These are phyloP conservation scores for Auriscalpium microsporum DNA, from an alignment of 768 basidiomycete genomes.

Conservation along the genomic window DNA sequence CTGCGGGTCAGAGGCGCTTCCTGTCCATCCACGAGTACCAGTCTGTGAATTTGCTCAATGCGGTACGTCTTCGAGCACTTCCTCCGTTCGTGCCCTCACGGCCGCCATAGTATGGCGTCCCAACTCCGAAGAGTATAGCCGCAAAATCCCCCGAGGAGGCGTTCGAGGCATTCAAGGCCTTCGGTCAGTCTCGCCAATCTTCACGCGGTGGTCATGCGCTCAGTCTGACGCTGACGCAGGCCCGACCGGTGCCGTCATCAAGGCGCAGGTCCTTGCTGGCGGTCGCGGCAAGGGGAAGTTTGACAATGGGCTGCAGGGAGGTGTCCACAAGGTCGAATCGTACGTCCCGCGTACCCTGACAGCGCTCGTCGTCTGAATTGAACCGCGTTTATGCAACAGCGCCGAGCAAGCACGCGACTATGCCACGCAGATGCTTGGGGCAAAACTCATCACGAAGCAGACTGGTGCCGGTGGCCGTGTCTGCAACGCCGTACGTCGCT, in stretches of 20 bases:
- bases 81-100: background rate
- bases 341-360: slow-evolving; percentile 23
- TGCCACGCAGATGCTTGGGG: slow-evolving; percentile 89
- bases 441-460: slow-evolving; percentile 96
- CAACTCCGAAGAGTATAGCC: slow-evolving; percentile 84
- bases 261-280: slow-evolving; percentile 97
- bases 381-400: slow-evolving; percentile 34
- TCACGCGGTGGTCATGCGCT: background rate
- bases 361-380: background rate
- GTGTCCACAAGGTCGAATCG: slow-evolving; percentile 92
- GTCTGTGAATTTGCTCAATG: slow-evolving; percentile 89
- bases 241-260: slow-evolving; percentile 80
- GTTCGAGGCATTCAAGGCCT: slow-evolving; percentile 81
- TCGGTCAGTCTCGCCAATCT: slow-evolving; percentile 30
- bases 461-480: slow-evolving; percentile 87
- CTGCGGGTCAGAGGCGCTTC: slow-evolving; percentile 80
- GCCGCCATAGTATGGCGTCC: slow-evolving; percentile 79
- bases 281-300: slow-evolving; percentile 98
- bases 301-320: slow-evolving; percentile 92
- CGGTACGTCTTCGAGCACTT: slow-evolving; percentile 36
- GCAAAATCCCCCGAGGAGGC: slow-evolving; percentile 90
- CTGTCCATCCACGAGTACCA: slow-evolving; percentile 99
- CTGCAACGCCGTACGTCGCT: slow-evolving; percentile 79
- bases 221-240: slow-evolving; percentile 33
- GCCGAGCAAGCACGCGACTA: slow-evolving; percentile 73